Percentiles rank a stretch among this genome's conserved stretches.
Evolutionary conservation across 192 early-diverging fungal species (phyloP).

Genomic region (Coemansia sp.): DNA sequence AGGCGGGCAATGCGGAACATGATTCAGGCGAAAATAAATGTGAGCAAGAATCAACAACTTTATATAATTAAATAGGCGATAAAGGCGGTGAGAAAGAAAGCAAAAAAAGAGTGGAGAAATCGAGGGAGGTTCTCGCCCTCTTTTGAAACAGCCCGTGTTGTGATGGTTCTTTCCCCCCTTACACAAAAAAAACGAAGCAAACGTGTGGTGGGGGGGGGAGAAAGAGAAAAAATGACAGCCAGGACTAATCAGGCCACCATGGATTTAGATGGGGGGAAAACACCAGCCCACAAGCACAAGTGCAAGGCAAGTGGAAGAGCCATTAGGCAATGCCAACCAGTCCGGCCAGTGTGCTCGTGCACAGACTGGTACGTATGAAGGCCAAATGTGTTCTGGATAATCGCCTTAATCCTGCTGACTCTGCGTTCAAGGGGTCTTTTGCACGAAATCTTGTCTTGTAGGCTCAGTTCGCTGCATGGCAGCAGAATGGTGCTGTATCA

Average conservation of each 20-base stretch:
- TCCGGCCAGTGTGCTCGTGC: constrained; percentile 29
- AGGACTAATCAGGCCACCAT: too few relatives aligned
- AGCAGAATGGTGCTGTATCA: constrained; percentile 66
- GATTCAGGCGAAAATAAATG: neutral
- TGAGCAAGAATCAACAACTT: neutral
- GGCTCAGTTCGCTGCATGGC: constrained; percentile 57
- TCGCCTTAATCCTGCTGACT: constrained; percentile 71
- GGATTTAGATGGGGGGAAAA: too few relatives aligned
- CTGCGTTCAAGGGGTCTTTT: constrained; percentile 62
- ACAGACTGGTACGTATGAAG: constrained; percentile 61
- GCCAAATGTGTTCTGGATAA: constrained; percentile 64
- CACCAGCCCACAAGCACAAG: constrained; percentile 14
- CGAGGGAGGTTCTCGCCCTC: neutral
- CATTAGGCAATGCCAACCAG: constrained; percentile 60
- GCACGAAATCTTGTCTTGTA: constrained; percentile 64
- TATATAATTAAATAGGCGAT: neutral
- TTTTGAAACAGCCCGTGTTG: neutral
- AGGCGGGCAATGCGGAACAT: constrained; percentile 46
- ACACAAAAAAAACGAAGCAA: too few relatives aligned
- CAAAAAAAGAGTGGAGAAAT: constrained; percentile 5
- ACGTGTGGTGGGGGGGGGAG: too few relatives aligned
- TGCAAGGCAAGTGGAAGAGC: constrained; percentile 41
- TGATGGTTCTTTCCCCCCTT: too few relatives aligned
- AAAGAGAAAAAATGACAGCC: neutral
- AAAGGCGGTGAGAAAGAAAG: constrained; percentile 10